phyloP scores from a whole-genome alignment of 2,329 filamentous ascomycete species.

The Kalmusia sp. region DNA sequence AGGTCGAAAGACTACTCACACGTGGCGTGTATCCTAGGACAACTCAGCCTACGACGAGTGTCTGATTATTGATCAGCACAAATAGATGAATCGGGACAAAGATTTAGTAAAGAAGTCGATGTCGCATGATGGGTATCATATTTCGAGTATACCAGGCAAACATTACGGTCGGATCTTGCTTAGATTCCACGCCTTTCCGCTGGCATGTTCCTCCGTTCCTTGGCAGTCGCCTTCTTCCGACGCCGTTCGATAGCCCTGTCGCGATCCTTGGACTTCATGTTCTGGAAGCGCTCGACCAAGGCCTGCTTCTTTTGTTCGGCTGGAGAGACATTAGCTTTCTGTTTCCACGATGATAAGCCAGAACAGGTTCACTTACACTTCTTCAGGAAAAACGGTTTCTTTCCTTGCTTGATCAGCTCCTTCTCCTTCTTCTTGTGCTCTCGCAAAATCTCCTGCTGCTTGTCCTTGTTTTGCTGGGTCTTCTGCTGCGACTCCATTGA shows the following conservation, averaged over 20 bases:
- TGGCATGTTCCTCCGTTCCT: constrained; percentile 75
- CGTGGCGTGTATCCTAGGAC: too few species aligned
- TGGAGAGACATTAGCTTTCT: constrained; percentile 26
- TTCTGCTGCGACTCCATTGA: constrained; percentile 82
- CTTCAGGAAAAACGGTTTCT: constrained; percentile 94
- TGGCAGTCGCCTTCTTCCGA: constrained; percentile 85
- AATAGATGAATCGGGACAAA: too few species aligned
- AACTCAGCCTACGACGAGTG: too few species aligned
- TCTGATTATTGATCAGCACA: too few species aligned
- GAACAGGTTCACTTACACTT: constrained; percentile 55
- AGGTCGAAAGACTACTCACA: too few species aligned
- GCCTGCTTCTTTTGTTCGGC: constrained; percentile 88
- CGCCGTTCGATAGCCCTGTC: constrained; percentile 85
- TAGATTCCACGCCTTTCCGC: constrained; percentile 42
- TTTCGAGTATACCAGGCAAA: constrained; percentile 1
- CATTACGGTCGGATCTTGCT: constrained; percentile 5
- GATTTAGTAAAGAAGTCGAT: neutral
- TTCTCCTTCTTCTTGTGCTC: constrained; percentile 85
- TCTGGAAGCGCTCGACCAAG: constrained; percentile 78
- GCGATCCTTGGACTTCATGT: constrained; percentile 84
- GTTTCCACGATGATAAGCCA: neutral
- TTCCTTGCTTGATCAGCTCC: constrained; percentile 83
- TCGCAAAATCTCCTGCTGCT: constrained; percentile 71
- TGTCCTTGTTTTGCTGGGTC: constrained; percentile 72
- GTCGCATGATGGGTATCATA: constrained; percentile 17